Conservation (phyloP, 352 stramenopile genomes). For the Blastocystis sp. region DNA sequence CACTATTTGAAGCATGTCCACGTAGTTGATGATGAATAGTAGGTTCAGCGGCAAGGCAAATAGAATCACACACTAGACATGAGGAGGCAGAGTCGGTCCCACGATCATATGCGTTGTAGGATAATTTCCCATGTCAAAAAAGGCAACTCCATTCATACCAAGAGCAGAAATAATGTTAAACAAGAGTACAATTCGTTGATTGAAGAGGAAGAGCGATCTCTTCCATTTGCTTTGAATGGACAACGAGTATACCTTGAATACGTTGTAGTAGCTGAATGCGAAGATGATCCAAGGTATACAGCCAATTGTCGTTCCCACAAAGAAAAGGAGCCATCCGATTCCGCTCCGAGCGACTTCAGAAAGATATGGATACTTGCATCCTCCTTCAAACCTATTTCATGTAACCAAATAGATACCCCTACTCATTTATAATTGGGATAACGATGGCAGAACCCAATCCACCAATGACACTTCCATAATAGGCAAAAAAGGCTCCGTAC, state of each 20-base stretch:
- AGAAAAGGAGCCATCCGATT: slow-evolving; percentile 17
- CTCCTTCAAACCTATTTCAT: slow-evolving; percentile 35
- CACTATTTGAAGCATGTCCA: background rate
- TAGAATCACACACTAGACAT: slow-evolving; percentile 33
- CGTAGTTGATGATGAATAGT: slow-evolving; percentile 12
- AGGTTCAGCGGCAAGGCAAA: slow-evolving; percentile 20
- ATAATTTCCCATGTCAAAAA: slow-evolving; percentile 54
- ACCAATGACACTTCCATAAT: slow-evolving; percentile 23
- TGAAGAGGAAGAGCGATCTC: background rate
- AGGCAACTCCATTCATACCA: slow-evolving; percentile 31
- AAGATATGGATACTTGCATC: slow-evolving; percentile 51
- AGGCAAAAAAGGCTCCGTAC: slow-evolving; percentile 30
- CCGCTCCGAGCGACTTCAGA: slow-evolving; percentile 32
- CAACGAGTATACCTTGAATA: background rate
- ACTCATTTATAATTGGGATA: slow-evolving; percentile 36
- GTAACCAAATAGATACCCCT: background rate
- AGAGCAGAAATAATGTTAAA: background rate
- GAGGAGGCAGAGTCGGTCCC: background rate
- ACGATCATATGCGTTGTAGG: slow-evolving; percentile 29
- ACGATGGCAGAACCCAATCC: background rate
- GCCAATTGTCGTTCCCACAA: slow-evolving; percentile 16
- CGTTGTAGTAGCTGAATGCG: background rate
- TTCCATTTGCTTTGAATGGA: background rate
- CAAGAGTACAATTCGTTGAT: background rate
- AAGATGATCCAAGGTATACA: slow-evolving; percentile 52